These are phyloP conservation scores for Takakia lepidozioides DNA, from an alignment of 225 moss, liverwort and hornwort genomes.

Conservation along the genomic window DNA sequence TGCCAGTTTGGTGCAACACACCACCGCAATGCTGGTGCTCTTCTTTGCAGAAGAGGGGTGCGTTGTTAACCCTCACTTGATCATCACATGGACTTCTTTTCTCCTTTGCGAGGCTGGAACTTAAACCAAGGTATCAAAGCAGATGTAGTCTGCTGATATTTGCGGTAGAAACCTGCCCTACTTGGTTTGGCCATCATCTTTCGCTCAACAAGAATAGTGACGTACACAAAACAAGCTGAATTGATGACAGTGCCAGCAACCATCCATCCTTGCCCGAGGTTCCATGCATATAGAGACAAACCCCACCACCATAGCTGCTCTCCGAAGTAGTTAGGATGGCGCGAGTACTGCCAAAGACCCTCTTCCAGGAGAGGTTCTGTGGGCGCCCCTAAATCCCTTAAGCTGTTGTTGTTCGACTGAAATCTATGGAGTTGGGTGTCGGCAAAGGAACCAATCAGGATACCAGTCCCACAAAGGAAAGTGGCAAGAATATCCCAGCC, in stretches of 20 bases:
- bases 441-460: conserved; percentile 51
- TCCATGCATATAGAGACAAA: conserved; percentile 68
- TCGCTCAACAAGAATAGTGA: conserved; percentile 68
- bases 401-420: conserved; percentile 39
- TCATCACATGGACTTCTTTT: conserved; percentile 27
- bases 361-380: conserved; percentile 44
- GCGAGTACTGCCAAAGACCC: conserved; percentile 78
- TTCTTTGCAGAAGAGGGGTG: too few species aligned
- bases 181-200: conserved; percentile 58
- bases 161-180: conserved; percentile 54
- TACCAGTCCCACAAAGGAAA: conserved; percentile 40
- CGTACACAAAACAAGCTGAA: conserved; percentile 62
- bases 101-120: conserved; percentile 4
- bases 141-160: conserved; percentile 66
- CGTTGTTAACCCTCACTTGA: too few species aligned
- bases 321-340: conserved; percentile 97
- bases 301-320: conserved; percentile 99
- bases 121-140: conserved; percentile 74
- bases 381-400: conserved; percentile 51
- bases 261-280: conserved; percentile 68
- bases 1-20: too few species aligned
- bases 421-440: conserved; percentile 74
- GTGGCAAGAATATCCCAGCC: conserved; percentile 51
- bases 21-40: too few species aligned
- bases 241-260: conserved; percentile 63